A percentile compares a stretch with the other conserved stretches of the same genome.
These are phyloP conservation scores for Casuarina cunninghamiana DNA, from an alignment of 306 rosid species.

Conservation along the genomic window DNA sequence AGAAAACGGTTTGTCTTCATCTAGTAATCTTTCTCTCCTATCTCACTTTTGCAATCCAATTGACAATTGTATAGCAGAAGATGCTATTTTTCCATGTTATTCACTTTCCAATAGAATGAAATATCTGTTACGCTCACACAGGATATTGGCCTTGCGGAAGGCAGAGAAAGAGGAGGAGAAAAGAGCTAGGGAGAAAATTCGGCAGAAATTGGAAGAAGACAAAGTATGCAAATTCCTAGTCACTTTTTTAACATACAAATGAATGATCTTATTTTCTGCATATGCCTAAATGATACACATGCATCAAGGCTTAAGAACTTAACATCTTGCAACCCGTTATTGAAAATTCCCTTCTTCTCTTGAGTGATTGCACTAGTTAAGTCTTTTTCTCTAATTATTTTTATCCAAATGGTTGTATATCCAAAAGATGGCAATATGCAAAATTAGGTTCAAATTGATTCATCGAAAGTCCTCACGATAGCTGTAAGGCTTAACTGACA, in stretches of 20 bases:
- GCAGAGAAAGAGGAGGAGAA: constrained; percentile 98
- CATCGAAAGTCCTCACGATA: not conserved
- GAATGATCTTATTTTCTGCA: not conserved
- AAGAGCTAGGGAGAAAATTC: constrained; percentile 93
- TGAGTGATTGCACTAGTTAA: not conserved
- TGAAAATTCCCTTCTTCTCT: not conserved
- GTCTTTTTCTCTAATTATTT: not conserved
- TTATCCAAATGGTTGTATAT: not conserved
- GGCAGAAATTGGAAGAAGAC: constrained; percentile 93
- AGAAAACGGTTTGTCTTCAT: constrained; percentile 70
- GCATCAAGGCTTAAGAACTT: not conserved
- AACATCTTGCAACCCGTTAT: not conserved
- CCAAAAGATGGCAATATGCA: not conserved
- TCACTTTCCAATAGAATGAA: not conserved
- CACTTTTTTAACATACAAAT: not conserved
- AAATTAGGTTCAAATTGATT: not conserved
- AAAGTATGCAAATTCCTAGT: constrained; percentile 48
- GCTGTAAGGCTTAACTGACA: too few species aligned
- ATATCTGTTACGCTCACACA: constrained; percentile 37
- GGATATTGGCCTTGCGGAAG: constrained; percentile 84
- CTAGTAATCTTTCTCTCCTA: constrained; percentile 20
- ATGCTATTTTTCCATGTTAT: not conserved
- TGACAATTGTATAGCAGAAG: not conserved
- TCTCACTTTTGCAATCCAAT: constrained; percentile 13
- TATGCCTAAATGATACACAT: not conserved